Conservation (phyloP, 2,329 filamentous ascomycete genomes). For the Periconia sp. region DNA sequence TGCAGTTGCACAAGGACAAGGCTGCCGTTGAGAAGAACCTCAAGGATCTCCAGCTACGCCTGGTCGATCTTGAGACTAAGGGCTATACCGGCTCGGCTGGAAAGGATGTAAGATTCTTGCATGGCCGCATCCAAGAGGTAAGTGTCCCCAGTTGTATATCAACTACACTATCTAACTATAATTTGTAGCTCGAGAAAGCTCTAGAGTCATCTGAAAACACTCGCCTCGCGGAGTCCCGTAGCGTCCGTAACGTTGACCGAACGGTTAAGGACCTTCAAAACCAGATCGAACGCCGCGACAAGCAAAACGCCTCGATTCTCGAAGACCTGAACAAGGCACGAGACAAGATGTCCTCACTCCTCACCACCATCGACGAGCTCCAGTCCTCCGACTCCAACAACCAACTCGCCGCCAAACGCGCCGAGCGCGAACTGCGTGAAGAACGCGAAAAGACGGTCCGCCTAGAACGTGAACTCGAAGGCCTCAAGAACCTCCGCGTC, state of each 20-base stretch:
- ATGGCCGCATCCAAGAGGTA: slow-evolving; percentile 94
- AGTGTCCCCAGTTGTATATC: slow-evolving; percentile 36
- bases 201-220: slow-evolving; percentile 81
- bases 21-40: slow-evolving; percentile 83
- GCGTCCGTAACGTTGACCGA: slow-evolving; percentile 88
- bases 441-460: slow-evolving; percentile 79
- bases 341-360: slow-evolving; percentile 87
- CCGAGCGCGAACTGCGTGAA: slow-evolving; percentile 86
- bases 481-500: slow-evolving; percentile 71
- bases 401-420: slow-evolving; percentile 79
- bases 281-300: slow-evolving; percentile 92
- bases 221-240: slow-evolving; percentile 79
- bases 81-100: slow-evolving; percentile 85
- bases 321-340: slow-evolving; percentile 85
- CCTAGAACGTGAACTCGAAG: slow-evolving; percentile 86
- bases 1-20: slow-evolving; percentile 86
- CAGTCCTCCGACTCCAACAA: slow-evolving; percentile 82
- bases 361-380: slow-evolving; percentile 89
- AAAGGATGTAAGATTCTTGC: slow-evolving; percentile 91
- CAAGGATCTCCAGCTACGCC: slow-evolving; percentile 84
- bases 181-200: slow-evolving; percentile 75
- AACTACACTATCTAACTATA: slow-evolving; percentile 12
- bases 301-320: slow-evolving; percentile 75
- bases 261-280: slow-evolving; percentile 89
- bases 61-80: slow-evolving; percentile 95